Evolutionary conservation across 1,284 basidiomycete genomes (phyloP).

Genomic region (Ustilago shanxiensis): DNA sequence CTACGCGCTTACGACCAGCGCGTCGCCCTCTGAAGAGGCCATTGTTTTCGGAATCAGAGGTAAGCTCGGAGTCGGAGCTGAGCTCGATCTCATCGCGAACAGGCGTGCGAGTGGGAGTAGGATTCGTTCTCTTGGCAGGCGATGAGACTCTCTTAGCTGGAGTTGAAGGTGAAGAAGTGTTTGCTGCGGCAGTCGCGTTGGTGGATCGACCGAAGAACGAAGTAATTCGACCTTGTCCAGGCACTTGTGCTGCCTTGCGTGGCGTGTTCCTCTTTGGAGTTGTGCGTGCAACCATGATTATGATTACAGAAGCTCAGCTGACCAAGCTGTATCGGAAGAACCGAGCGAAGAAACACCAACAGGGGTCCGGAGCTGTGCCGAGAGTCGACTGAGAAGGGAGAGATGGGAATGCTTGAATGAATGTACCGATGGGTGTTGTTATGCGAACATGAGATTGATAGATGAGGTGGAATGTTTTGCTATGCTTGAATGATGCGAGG

Average conservation of each 20-base stretch:
- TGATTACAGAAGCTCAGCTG: not conserved
- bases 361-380: too few relatives aligned
- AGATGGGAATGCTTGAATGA: not conserved
- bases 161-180: slow-evolving; percentile 13
- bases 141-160: not conserved
- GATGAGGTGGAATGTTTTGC: not conserved
- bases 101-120: not conserved
- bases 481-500: not conserved
- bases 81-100: slow-evolving; percentile 1
- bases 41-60: slow-evolving; percentile 22
- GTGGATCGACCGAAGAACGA: slow-evolving; percentile 33
- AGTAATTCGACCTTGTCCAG: slow-evolving; percentile 36
- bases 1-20: slow-evolving; percentile 9
- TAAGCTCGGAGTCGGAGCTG: slow-evolving; percentile 17
- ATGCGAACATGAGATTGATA: slow-evolving; percentile 8
- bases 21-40: slow-evolving; percentile 24
- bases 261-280: slow-evolving; percentile 32
- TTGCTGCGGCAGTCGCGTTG: slow-evolving; percentile 13
- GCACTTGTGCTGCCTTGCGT: slow-evolving; percentile 11
- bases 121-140: too few relatives aligned
- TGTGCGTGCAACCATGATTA: slow-evolving; percentile 13
- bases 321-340: not conserved
- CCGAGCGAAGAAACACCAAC: not conserved
- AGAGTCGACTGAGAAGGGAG: not conserved
- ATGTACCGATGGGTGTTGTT: too few relatives aligned